Evolutionary conservation across 495 filamentous ascomycete genomes (phyloP).

Genomic region (Aspergillus asperescens): DNA sequence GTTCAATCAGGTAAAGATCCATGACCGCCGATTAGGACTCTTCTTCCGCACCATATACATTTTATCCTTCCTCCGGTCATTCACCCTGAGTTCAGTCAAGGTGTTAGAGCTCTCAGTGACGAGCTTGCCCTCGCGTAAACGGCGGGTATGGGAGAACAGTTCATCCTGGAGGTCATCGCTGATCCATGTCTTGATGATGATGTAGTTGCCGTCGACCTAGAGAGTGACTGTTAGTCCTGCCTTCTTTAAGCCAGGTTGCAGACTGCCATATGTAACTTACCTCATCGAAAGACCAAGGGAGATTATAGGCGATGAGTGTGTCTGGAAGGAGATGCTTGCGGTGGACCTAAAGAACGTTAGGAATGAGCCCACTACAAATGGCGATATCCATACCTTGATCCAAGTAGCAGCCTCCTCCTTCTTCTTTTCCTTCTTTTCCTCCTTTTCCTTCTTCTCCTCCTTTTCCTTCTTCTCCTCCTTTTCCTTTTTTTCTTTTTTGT

Average conservation of each 20-base stretch:
- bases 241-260: too few species aligned
- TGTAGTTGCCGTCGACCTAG: slow-evolving; percentile 54
- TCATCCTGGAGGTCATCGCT: slow-evolving; percentile 64
- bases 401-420: slow-evolving; percentile 41
- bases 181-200: slow-evolving; percentile 74
- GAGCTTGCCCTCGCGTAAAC: slow-evolving; percentile 51
- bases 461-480: slow-evolving; percentile 43
- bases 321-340: slow-evolving; percentile 47
- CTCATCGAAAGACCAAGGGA: slow-evolving; percentile 50
- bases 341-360: slow-evolving; percentile 33
- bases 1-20: slow-evolving; percentile 30
- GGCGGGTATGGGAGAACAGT: slow-evolving; percentile 66
- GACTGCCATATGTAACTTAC: slow-evolving; percentile 30
- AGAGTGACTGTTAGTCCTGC: neutral
- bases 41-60: slow-evolving; percentile 63
- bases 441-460: slow-evolving; percentile 43
- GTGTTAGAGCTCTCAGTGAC: slow-evolving; percentile 41
- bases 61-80: slow-evolving; percentile 49
- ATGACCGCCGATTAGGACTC: slow-evolving; percentile 33
- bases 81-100: slow-evolving; percentile 45
- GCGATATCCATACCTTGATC: slow-evolving; percentile 45
- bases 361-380: neutral
- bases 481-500: slow-evolving; percentile 44
- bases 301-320: slow-evolving; percentile 39
- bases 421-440: slow-evolving; percentile 34